A percentile compares a stretch with the other conserved stretches of the same genome.
Evolutionary conservation across 164 flowering plant species (phyloP).

Genomic region (Warburgia ugandensis): DNA sequence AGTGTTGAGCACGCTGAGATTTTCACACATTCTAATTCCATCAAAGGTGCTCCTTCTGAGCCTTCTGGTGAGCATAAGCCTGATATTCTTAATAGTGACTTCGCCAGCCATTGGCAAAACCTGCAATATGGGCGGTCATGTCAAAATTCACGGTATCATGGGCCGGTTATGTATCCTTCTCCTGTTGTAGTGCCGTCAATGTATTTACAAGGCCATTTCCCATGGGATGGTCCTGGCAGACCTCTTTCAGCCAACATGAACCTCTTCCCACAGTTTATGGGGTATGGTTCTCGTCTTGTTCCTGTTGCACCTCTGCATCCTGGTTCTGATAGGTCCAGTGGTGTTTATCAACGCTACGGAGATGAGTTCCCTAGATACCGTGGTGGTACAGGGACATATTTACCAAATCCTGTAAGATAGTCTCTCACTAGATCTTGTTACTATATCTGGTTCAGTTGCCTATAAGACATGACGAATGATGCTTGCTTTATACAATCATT

Average conservation of each 20-base stretch:
- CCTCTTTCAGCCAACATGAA: conserved; percentile 58
- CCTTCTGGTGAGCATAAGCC: conserved; percentile 38
- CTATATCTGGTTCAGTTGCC: neutral
- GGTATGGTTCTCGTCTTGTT: conserved; percentile 57
- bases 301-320: conserved; percentile 74
- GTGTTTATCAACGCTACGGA: conserved; percentile 52
- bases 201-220: conserved; percentile 70
- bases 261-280: conserved; percentile 48
- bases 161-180: conserved; percentile 52
- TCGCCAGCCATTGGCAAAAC: conserved; percentile 79
- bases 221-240: conserved; percentile 94
- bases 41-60: conserved; percentile 29
- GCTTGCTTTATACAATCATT: no score
- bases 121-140: conserved; percentile 79
- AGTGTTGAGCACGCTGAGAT: conserved; percentile 41
- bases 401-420: conserved; percentile 88
- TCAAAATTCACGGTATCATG: conserved; percentile 46
- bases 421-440: conserved; percentile 2
- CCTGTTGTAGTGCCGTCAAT: conserved; percentile 64
- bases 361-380: conserved; percentile 90
- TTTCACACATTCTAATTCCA: conserved; percentile 21
- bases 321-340: conserved; percentile 48
- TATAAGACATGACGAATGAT: no score
- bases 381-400: conserved; percentile 92
- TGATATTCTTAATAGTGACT: conserved; percentile 88